Evolutionary conservation across 1,284 basidiomycete species (phyloP), one percentile per base, ranked within the genome.

Genomic region (Schizophyllum amplum): DNA sequence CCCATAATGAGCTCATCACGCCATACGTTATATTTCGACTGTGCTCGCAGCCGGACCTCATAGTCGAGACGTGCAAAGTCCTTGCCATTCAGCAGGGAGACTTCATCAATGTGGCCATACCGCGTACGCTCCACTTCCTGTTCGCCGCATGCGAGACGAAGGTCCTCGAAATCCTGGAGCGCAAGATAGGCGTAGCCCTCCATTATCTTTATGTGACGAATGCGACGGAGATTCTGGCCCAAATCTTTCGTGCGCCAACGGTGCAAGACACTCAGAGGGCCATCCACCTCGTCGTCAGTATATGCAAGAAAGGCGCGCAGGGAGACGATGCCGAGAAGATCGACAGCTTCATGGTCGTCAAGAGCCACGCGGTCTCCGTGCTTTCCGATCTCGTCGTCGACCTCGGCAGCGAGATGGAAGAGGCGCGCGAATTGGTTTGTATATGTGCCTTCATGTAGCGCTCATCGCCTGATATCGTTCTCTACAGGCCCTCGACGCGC

Each of bases 321-420:
- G 66, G 20, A 2, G 48, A 22, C 11, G 48, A 21, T 5, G 48
- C 3, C 21, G 13, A 2, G 4, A 63, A 68, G 1, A 79, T 88
- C 58, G 75, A 78, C 55, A 70, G 81, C 4, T 68, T 70, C 50
- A 79, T 73, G 55, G 68, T 92, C 22, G 77, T 92, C 48, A 81
- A 79, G 53, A 84, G 83, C 58, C 86, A 80, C 60, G 72, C 86
- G 24, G 80, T 89, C 1, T 78, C 83, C 4, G 71, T 94, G 20
- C 73, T 94, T 17, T 83, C 85, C 1, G 82, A 86, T 58, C 72
- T 96, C n/a, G 84, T 92, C 21, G 77, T 91, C 23, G 78, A 79
- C 7, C 73, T 94, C 64, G 92, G 91, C 4, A 83, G 92, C 62
- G 78, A 84, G 52, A 77, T 84, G 56, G 59, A 66, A 1, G 70